Percentiles rank a stretch among this genome's conserved stretches.
Evolutionary conservation across 345 rosid genomes (phyloP).

Genomic region (Syzygium oleosum): DNA sequence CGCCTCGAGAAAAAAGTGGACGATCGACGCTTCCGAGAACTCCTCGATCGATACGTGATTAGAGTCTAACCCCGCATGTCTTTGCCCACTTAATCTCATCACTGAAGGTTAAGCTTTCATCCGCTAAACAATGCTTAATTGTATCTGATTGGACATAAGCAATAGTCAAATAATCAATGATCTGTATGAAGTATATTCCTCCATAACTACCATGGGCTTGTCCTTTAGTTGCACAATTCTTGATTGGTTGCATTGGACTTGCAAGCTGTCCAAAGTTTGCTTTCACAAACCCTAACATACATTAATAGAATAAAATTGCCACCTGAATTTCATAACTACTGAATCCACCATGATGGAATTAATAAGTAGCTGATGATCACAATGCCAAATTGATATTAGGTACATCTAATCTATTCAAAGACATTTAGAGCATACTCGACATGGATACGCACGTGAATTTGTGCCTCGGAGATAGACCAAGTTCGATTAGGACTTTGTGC

Average conservation of each 20-base stretch:
- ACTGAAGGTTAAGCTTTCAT: neutral
- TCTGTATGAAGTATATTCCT: neutral
- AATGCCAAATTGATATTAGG: neutral
- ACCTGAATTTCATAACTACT: neutral
- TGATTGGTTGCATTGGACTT: neutral
- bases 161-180: neutral
- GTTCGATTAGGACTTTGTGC: too few species aligned
- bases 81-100: neutral
- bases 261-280: neutral
- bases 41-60: neutral
- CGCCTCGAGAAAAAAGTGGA: neutral
- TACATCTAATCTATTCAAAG: too few species aligned
- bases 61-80: neutral
- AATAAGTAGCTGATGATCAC: neutral
- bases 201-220: neutral
- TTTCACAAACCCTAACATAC: neutral
- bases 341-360: neutral
- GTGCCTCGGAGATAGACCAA: too few species aligned
- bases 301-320: neutral
- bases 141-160: neutral
- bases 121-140: neutral
- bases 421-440: too few species aligned
- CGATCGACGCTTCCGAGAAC: neutral
- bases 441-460: too few species aligned
- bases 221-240: neutral